Percentiles rank a stretch among this genome's conserved stretches.
Evolutionary conservation across 2,329 filamentous ascomycete genomes (phyloP).

Genomic region (Scedosporium minutisporum): DNA sequence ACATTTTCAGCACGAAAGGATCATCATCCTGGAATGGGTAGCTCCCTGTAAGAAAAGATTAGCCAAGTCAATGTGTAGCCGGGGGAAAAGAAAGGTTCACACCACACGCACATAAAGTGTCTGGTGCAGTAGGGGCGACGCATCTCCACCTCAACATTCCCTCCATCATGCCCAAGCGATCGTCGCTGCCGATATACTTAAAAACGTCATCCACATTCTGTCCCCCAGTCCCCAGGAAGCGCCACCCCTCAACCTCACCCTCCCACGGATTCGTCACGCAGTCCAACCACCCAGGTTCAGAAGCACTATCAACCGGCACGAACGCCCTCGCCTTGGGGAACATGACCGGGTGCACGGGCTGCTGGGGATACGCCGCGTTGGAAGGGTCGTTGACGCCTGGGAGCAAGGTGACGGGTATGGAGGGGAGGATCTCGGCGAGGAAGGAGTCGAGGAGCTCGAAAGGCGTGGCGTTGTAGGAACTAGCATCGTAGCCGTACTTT

Average conservation of each 20-base stretch:
- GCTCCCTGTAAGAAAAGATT: slow-evolving; percentile 52
- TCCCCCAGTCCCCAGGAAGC: slow-evolving; percentile 75
- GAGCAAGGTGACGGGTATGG: slow-evolving; percentile 79
- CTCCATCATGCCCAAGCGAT: slow-evolving; percentile 84
- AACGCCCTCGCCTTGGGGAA: slow-evolving; percentile 70
- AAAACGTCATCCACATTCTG: slow-evolving; percentile 92
- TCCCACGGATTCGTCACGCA: slow-evolving; percentile 89
- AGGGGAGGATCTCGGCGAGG: slow-evolving; percentile 69
- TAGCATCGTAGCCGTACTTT: slow-evolving; percentile 91
- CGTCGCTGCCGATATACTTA: slow-evolving; percentile 74
- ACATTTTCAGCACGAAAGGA: slow-evolving; percentile 75
- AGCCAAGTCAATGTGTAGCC: neutral
- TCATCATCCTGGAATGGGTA: slow-evolving; percentile 95
- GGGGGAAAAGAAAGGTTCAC: neutral
- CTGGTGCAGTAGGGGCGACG: slow-evolving; percentile 85
- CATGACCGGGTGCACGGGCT: slow-evolving; percentile 86
- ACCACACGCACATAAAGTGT: slow-evolving; percentile 71
- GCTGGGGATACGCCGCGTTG: slow-evolving; percentile 82
- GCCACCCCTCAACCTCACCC: slow-evolving; percentile 82
- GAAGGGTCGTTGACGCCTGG: slow-evolving; percentile 80
- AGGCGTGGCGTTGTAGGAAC: slow-evolving; percentile 77
- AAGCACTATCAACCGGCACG: slow-evolving; percentile 32
- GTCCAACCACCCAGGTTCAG: slow-evolving; percentile 67
- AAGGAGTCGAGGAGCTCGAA: slow-evolving; percentile 78
- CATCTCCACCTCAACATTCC: slow-evolving; percentile 88